Evolutionary conservation across 1,284 basidiomycete genomes (phyloP), one percentile per base, ranked within the genome.

Genomic region (Tremellales sp.): DNA sequence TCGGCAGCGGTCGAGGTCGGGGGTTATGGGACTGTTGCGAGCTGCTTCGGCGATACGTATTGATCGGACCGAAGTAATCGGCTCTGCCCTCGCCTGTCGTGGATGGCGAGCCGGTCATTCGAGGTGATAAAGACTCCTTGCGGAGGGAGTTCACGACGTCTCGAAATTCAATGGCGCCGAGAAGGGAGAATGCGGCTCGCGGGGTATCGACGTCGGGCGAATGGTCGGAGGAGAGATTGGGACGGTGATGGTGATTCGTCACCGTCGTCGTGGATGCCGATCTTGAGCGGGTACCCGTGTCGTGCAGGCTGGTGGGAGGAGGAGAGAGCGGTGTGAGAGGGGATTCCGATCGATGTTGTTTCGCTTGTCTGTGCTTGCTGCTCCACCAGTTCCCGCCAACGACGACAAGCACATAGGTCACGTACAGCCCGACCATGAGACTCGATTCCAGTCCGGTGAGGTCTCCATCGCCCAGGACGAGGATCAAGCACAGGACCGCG

Each of bases 121-220:
- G 22, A 33, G 41, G 31, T 37, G 47, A 19, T 31, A 28, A 21
- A 7, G 16, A 4, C 25, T 76, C 74, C 14, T 78, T 76, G 47
- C 83, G 80, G 8, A 97, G 76, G 0, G 85, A 85, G 14, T 85
- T 79, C 13, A 97, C 85, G 13, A 95, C 86, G 51, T 92, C 85
- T 24, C 89, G 78, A 71, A 97, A 97, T 68, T 97, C 93, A 43
- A 97, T 81, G 0, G 93, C 92, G 8, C 92, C 88, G 3, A 95
- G 80, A 1, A 97, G 79, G 5, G 91, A 94, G 70, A 92, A 90
- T 1, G 58, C 63, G 3, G 68, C 63, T 29, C 68, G 53, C 3
- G 64, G 64, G 2, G 63, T 63, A 41, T 71, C 65, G 21, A 54
- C 43, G 12, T n/a, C n/a, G n/a, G n/a, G n/a, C n/a, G 44, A 32